Conservation (phyloP, 2,329 filamentous ascomycete genomes). For the Claviceps paspali region DNA sequence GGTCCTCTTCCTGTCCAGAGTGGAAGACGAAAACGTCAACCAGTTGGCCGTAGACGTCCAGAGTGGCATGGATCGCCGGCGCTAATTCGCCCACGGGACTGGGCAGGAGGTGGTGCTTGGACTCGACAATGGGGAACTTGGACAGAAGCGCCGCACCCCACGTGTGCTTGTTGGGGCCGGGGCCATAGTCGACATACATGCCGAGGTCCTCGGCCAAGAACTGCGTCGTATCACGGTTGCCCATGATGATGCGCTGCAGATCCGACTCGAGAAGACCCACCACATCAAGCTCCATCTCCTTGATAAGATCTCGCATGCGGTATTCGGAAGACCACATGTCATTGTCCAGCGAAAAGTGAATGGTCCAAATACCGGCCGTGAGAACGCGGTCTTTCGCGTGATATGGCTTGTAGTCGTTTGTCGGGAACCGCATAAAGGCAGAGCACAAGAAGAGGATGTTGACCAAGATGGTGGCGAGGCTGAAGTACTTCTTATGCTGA, state of each 20-base stretch:
- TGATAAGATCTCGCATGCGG: slow-evolving; percentile 80
- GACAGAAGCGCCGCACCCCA: slow-evolving; percentile 89
- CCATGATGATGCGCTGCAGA: slow-evolving; percentile 97
- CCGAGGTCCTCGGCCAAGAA: slow-evolving; percentile 90
- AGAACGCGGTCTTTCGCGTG: slow-evolving; percentile 76
- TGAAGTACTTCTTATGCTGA: slow-evolving; percentile 37
- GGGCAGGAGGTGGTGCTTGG: slow-evolving; percentile 86
- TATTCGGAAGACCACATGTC: slow-evolving; percentile 97
- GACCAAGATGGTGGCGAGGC: slow-evolving; percentile 49
- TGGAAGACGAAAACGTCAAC: slow-evolving; percentile 97
- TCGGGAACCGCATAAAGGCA: slow-evolving; percentile 82
- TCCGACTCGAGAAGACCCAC: slow-evolving; percentile 90
- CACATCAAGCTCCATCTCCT: slow-evolving; percentile 93
- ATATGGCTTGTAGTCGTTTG: slow-evolving; percentile 81
- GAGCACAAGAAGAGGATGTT: slow-evolving; percentile 68
- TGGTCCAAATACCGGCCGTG: slow-evolving; percentile 95
- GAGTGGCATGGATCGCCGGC: slow-evolving; percentile 89
- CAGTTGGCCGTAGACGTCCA: slow-evolving; percentile 78
- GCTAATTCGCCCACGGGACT: slow-evolving; percentile 89
- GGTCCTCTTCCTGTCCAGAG: slow-evolving; percentile 93
- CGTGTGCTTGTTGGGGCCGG: slow-evolving; percentile 96
- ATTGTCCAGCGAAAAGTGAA: slow-evolving; percentile 95
- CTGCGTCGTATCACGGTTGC: slow-evolving; percentile 91
- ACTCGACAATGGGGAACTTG: slow-evolving; percentile 96
- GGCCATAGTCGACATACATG: slow-evolving; percentile 97